phyloP scores from a whole-genome alignment of 2,329 filamentous ascomycete species.

The Colletotrichum shisoi region DNA sequence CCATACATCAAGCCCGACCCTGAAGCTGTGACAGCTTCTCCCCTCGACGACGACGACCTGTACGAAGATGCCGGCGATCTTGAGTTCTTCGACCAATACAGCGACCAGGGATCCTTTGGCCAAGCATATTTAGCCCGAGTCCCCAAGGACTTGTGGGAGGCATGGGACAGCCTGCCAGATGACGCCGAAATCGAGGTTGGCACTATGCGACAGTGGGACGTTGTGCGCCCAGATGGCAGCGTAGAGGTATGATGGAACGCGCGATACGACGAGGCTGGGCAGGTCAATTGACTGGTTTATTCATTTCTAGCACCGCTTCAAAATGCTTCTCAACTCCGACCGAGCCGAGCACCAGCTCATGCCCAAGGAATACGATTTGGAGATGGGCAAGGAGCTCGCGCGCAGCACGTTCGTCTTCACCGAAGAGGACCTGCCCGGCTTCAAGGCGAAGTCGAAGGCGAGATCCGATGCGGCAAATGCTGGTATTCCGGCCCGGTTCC shows the following conservation, averaged over 20 bases:
- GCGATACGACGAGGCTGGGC: background rate
- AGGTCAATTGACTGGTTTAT: background rate
- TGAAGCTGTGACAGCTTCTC: conserved; percentile 52
- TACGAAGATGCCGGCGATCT: conserved; percentile 68
- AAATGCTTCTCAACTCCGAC: conserved; percentile 74
- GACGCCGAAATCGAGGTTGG: conserved; percentile 84
- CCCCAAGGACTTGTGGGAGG: conserved; percentile 81
- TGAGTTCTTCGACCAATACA: conserved; percentile 61
- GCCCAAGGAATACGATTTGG: conserved; percentile 88
- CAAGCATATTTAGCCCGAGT: conserved; percentile 75
- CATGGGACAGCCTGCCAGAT: conserved; percentile 78
- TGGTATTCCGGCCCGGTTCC: conserved; percentile 66
- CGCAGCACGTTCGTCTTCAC: conserved; percentile 88
- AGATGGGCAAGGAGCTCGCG: conserved; percentile 60
- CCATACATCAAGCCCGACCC: conserved; percentile 60
- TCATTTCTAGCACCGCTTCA: conserved; percentile 52
- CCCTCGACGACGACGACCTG: conserved; percentile 70
- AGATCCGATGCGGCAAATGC: conserved; percentile 64
- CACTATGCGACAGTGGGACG: conserved; percentile 70
- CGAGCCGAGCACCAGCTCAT: conserved; percentile 74
- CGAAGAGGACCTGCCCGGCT: conserved; percentile 79
- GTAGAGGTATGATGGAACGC: conserved; percentile 43
- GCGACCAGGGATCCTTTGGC: conserved; percentile 37
- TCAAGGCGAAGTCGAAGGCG: conserved; percentile 65
- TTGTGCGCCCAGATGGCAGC: conserved; percentile 62